Evolutionary conservation across 139 green algal species (phyloP).

Genomic region (Yamagishiella unicocca): DNA sequence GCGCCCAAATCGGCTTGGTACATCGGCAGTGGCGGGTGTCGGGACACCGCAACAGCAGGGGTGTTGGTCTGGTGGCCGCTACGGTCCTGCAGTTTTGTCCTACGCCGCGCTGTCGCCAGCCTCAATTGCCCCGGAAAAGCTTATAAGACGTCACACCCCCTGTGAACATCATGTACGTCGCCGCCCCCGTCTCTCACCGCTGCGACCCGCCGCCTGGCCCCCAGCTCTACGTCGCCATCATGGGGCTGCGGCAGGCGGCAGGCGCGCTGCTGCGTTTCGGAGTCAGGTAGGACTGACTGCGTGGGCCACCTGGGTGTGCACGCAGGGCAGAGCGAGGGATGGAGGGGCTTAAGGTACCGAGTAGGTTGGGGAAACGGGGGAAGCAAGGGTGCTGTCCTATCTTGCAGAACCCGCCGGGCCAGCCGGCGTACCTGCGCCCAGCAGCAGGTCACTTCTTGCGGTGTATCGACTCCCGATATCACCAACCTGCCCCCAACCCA

Average conservation of each 20-base stretch:
- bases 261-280: conserved; percentile 11
- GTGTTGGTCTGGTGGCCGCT: too few relatives aligned
- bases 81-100: too few relatives aligned
- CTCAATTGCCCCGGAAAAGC: too few relatives aligned
- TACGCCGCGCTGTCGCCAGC: too few relatives aligned
- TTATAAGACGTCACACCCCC: too few relatives aligned
- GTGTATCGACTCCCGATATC: too few relatives aligned
- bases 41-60: too few relatives aligned
- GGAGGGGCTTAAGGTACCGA: not conserved
- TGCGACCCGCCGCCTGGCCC: not conserved
- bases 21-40: not conserved
- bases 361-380: not conserved
- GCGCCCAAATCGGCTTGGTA: not conserved
- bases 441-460: too few relatives aligned
- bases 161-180: too few relatives aligned
- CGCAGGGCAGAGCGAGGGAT: not conserved
- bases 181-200: not conserved
- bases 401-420: too few relatives aligned
- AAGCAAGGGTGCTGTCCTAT: not conserved
- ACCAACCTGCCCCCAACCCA: too few relatives aligned
- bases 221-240: not conserved
- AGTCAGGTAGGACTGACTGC: conserved; percentile 16
- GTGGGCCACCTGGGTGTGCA: not conserved
- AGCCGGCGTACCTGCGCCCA: too few relatives aligned
- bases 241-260: conserved; percentile 37